Percentiles rank a stretch among this genome's conserved stretches.
phyloP scores from a whole-genome alignment of 2,329 filamentous ascomycete species.

The Ceratocystis diversiconidia region DNA sequence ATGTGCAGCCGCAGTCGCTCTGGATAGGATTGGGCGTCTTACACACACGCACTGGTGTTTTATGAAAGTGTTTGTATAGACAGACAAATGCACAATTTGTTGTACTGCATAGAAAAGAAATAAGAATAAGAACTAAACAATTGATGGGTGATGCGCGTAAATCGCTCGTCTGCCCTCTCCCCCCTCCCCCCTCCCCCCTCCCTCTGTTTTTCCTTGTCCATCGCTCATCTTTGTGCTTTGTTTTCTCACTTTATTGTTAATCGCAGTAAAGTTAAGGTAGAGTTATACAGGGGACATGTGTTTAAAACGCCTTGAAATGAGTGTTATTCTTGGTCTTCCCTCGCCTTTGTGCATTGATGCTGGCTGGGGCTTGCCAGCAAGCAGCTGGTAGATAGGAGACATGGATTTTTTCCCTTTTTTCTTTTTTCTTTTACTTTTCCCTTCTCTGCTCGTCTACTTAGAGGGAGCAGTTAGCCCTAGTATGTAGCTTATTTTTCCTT shows the following conservation, averaged over 20 bases:
- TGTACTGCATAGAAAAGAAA: background rate
- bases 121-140: background rate
- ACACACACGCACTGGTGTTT: background rate
- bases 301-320: background rate
- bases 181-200: background rate
- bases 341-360: background rate
- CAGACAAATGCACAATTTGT: background rate
- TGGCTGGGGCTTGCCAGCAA: background rate
- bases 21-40: background rate
- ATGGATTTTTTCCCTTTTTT: background rate
- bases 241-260: background rate
- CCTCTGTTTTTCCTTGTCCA: background rate
- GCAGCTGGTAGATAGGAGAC: background rate
- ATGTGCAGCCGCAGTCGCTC: background rate
- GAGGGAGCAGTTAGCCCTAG: background rate
- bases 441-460: background rate
- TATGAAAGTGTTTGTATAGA: background rate
- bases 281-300: background rate
- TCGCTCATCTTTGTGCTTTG: background rate
- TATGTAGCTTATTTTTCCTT: constrained; percentile 3
- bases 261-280: background rate
- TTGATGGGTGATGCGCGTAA: background rate
- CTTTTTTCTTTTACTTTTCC: background rate
- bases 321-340: background rate
- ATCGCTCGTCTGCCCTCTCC: background rate